Base-by-base conservation (phyloP, 2,329 filamentous ascomycete species). In the Xylariaceae sp. region DNA sequence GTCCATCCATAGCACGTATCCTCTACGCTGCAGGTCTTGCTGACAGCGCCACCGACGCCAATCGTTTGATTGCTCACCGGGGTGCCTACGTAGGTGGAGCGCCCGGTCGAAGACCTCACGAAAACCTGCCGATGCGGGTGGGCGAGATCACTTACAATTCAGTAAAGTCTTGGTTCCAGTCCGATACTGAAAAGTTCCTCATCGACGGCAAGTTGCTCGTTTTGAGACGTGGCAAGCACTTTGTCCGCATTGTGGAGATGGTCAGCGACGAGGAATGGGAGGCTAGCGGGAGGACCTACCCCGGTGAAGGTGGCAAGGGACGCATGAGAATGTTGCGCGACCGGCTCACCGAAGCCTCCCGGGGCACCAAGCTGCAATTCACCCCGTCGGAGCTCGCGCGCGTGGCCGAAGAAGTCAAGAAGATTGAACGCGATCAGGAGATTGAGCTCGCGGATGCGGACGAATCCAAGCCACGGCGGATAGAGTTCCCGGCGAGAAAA, bases 141-240 rank as follows among this genome's bases (percentile, higher is more conserved):
- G 78, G 74, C 12, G 76, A 77, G 54, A 66, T 90, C 30, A 74
- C 77, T 30, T 91, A 84, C 74, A 80, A 77, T 6, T 77, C 79
- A 1, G 78, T 89, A 57, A 81, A 83, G 65, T 70, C 77, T 27
- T 84, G 82, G 77, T 79, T 74, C 61, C 73, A 76, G 0, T 70
- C 75, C 29, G 80, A 86, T 51, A 85, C 83, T 0, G 65, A 74
- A 55, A 79, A 81, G 53, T 87, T 78, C 64, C 72, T 87, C 53
- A 78, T 89, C 19, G 80, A 84, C 57, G 80, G 68, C 54, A 74
- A 77, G 59, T 61, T 85, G 46, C 71, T 86, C 59, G 77, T 86
- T 61, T 71, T 86, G 51, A 80, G 84, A 60, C 81, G 78, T 65
- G 83, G 83, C 60, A 85, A 84, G 72, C 78, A 84, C 69, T 83